Evolutionary conservation across 148 eudicot species (phyloP).

Genomic region (Simmondsia chinensis): DNA sequence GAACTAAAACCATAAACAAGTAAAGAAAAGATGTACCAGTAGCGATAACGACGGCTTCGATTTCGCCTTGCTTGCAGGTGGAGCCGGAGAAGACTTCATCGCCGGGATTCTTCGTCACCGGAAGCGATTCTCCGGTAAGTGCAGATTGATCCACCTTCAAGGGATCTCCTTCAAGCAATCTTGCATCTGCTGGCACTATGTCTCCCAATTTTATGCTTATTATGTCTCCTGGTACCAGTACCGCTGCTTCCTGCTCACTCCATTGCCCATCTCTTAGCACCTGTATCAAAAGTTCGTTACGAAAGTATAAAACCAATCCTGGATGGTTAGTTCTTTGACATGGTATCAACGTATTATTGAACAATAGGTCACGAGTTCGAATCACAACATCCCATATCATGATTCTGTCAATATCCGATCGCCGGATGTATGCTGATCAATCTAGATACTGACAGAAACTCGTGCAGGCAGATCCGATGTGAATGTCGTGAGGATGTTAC

Average conservation of each 20-base stretch:
- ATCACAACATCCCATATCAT: too few relatives aligned
- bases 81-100: conserved; percentile 97
- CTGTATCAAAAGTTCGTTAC: conserved; percentile 14
- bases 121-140: conserved; percentile 94
- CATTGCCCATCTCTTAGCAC: conserved; percentile 80
- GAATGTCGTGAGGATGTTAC: too few relatives aligned
- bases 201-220: conserved; percentile 90
- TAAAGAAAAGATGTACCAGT: too few relatives aligned
- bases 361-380: too few relatives aligned
- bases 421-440: too few relatives aligned
- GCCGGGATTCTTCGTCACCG: conserved; percentile 70
- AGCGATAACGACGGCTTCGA: conserved; percentile 91
- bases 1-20: too few relatives aligned
- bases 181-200: conserved; percentile 89
- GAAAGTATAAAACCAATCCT: too few relatives aligned
- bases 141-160: conserved; percentile 93
- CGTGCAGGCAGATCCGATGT: too few relatives aligned
- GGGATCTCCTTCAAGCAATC: conserved; percentile 96
- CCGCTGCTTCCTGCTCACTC: conserved; percentile 81
- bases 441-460: too few relatives aligned
- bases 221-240: conserved; percentile 91
- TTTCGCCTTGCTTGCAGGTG: conserved; percentile 92
- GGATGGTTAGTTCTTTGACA: too few relatives aligned
- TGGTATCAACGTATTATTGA: too few relatives aligned
- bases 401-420: too few relatives aligned